A percentile compares a stretch with the other conserved stretches of the same genome.
Evolutionary conservation across 257 asterid genomes (phyloP).

Genomic region (Nicotiana benthamiana): DNA sequence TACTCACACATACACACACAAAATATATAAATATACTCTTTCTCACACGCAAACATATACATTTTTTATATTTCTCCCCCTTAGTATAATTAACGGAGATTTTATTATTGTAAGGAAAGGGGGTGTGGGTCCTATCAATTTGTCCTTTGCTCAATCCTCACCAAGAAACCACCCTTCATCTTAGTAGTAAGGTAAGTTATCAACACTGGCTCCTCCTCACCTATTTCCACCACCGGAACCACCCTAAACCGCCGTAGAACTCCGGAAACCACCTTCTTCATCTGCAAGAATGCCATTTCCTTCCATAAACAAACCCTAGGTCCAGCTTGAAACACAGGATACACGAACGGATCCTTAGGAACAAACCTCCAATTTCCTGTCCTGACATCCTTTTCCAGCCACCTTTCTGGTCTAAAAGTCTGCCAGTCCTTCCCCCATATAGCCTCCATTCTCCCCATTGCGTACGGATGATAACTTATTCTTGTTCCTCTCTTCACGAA

Average conservation of each 20-base stretch:
- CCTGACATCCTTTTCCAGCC: constrained; percentile 1
- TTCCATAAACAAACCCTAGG: constrained; percentile 16
- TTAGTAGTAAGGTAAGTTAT: constrained; percentile 1
- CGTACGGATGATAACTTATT: constrained; percentile 10
- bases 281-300: constrained; percentile 15
- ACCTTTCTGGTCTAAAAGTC: constrained; percentile 1
- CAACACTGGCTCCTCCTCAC: neutral
- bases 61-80: too few relatives aligned
- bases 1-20: too few relatives aligned
- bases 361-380: neutral
- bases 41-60: too few relatives aligned
- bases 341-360: neutral
- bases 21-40: too few relatives aligned
- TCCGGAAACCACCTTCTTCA: constrained; percentile 6
- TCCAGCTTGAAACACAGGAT: constrained; percentile 17
- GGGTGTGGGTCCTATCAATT: neutral
- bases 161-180: neutral
- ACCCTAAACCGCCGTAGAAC: neutral
- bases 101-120: too few relatives aligned
- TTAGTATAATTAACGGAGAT: too few relatives aligned
- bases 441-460: constrained; percentile 16
- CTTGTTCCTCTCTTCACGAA: neutral
- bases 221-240: neutral
- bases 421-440: constrained; percentile 11
- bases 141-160: neutral